Conservation (phyloP, 768 basidiomycete genomes). For the Naganishia friedmannii region DNA sequence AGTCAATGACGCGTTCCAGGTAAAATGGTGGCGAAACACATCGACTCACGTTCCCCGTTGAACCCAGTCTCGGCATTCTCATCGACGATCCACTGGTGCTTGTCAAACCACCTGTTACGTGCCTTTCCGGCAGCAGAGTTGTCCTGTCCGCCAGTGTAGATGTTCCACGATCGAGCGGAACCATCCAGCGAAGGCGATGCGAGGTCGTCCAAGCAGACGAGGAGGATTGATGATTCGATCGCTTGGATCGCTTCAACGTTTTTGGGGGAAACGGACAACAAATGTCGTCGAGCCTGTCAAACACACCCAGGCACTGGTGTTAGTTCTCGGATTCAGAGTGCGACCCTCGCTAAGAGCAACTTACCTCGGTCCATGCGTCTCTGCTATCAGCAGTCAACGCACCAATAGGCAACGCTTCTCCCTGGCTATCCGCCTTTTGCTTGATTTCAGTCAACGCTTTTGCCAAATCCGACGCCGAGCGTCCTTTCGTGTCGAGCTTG, state of each 20-base stretch:
- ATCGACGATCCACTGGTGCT: constrained; percentile 91
- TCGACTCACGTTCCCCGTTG: constrained; percentile 75
- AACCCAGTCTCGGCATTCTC: constrained; percentile 94
- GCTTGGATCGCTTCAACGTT: constrained; percentile 70
- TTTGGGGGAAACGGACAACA: constrained; percentile 64
- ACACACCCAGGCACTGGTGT: neutral
- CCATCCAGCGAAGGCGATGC: constrained; percentile 63
- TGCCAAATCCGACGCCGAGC: constrained; percentile 67
- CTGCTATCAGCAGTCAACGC: constrained; percentile 84
- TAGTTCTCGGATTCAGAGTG: neutral
- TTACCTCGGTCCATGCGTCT: constrained; percentile 80
- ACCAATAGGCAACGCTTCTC: constrained; percentile 68
- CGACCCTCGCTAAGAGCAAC: constrained; percentile 10
- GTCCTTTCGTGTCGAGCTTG: constrained; percentile 67
- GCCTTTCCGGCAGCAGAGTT: constrained; percentile 60
- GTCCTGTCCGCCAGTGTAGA: constrained; percentile 66
- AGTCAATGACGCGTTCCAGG: neutral
- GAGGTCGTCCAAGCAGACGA: constrained; percentile 78
- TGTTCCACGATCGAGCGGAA: constrained; percentile 73
- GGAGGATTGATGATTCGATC: constrained; percentile 85
- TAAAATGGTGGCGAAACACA: constrained; percentile 4
- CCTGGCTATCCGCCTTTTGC: constrained; percentile 67
- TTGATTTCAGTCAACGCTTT: constrained; percentile 71
- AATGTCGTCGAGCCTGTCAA: constrained; percentile 61
- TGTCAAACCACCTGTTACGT: constrained; percentile 89